Conservation (phyloP, 306 rosid species). For the Fagus crenata region DNA sequence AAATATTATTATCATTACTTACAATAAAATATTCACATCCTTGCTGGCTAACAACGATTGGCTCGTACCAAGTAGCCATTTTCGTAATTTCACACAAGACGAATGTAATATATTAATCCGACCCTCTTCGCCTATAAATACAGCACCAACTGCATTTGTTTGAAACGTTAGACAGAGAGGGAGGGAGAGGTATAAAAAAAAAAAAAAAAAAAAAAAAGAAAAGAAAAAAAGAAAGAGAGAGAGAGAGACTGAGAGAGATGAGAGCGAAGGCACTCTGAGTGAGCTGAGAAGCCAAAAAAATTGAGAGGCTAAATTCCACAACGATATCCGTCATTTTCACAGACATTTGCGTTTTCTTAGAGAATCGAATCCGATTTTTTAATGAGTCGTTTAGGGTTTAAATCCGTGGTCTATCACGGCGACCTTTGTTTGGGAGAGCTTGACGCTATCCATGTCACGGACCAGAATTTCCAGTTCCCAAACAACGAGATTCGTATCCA, state of each 20-base stretch:
- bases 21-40: not conserved
- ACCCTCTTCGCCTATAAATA: constrained; percentile 29
- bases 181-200: not conserved
- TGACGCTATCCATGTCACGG: constrained; percentile 55
- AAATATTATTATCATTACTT: no score
- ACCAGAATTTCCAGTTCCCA: constrained; percentile 74
- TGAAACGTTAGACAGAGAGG: constrained; percentile 20
- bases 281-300: constrained; percentile 7
- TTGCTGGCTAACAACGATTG: not conserved
- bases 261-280: not conserved
- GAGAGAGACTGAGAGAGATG: constrained; percentile 1
- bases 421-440: constrained; percentile 77
- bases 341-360: constrained; percentile 26
- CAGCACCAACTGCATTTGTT: not conserved
- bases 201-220: no score
- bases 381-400: constrained; percentile 89
- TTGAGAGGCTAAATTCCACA: constrained; percentile 20
- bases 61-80: not conserved
- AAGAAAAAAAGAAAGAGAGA: not conserved
- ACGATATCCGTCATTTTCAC: constrained; percentile 22
- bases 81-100: constrained; percentile 7
- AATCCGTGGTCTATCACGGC: constrained; percentile 72
- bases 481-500: constrained; percentile 91
- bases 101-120: not conserved
- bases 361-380: constrained; percentile 5